Base-by-base conservation (phyloP, 2,329 filamentous ascomycete genomes). In the Pestalotiopsis sp. region DNA sequence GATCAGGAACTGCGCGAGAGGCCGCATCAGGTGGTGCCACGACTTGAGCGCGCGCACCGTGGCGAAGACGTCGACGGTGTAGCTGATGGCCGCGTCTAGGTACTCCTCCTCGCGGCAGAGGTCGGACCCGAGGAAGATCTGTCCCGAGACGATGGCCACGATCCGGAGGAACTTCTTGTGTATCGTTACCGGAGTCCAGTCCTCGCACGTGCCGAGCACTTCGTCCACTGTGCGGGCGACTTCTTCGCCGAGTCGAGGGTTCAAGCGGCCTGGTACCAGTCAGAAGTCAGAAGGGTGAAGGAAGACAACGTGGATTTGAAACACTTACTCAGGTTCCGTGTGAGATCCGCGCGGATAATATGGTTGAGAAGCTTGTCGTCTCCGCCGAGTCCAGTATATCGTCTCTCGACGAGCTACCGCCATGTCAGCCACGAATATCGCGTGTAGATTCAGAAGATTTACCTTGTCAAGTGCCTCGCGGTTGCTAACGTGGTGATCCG, bases 71-170 rank as follows among this genome's bases (percentile, higher is more conserved):
- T 83, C 80, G 17, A 83, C 66, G 7, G 84, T 85, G 73, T 84
- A 86, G 71, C 82, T 82, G 68, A 85, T 84, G n/a, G 82, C 79
- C 4, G 81, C 78, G 52, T 85, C 79, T 2, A 86, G 73, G 72
- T 85, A 86, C 31, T 79, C 76, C 52, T 83, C 82, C 3, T 79
- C 73, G 39, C 81, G 82, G 70, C 82, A 84, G 1, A 85, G 78
- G 65, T 85, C 83, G 1, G 82, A 74, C 4, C 84, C 85, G 36
- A 86, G 78, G 65, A 86, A 86, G 36, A 86, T 75, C 12, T 82
- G 78, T 3, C 84, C 84, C 0, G 83, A 85, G 0, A 83, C 79
- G 69, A 81, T 81, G 63, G 82, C 83, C 1, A 87, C 81, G 52
- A 86, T 80, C 20, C 82, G 81, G 2, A 85, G 77, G 4, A 87